Evolutionary conservation across 768 basidiomycete genomes (phyloP).

Genomic region (Boletus rufocinnamomeus): DNA sequence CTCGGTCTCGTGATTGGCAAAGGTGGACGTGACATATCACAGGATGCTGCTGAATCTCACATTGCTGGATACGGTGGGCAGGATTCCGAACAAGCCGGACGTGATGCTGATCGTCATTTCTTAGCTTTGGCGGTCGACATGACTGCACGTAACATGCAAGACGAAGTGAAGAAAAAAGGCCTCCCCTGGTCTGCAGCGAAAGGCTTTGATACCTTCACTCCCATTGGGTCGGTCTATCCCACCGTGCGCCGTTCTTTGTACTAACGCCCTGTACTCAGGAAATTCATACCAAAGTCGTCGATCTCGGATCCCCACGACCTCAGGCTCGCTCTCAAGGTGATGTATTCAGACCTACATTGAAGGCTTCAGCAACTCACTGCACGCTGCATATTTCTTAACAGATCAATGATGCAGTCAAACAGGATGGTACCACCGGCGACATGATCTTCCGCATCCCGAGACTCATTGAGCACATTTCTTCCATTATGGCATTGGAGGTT

Average conservation of each 20-base stretch:
- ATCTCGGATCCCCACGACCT: slow-evolving; percentile 77
- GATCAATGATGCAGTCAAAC: slow-evolving; percentile 84
- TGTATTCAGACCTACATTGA: neutral
- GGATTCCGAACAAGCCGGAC: neutral
- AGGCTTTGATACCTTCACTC: slow-evolving; percentile 96
- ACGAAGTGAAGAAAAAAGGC: slow-evolving; percentile 87
- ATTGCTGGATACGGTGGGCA: slow-evolving; percentile 88
- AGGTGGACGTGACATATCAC: slow-evolving; percentile 77
- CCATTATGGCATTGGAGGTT: slow-evolving; percentile 97
- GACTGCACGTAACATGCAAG: slow-evolving; percentile 95
- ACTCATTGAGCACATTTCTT: slow-evolving; percentile 87
- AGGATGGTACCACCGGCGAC: slow-evolving; percentile 80
- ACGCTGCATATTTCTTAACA: slow-evolving; percentile 32
- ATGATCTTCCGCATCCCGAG: slow-evolving; percentile 93
- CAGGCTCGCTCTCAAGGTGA: slow-evolving; percentile 72
- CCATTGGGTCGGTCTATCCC: slow-evolving; percentile 63
- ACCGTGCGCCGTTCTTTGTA: neutral
- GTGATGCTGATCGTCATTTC: neutral
- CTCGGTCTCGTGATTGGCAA: slow-evolving; percentile 96
- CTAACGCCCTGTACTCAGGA: slow-evolving; percentile 40
- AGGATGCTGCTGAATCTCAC: slow-evolving; percentile 68
- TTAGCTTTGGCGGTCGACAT: slow-evolving; percentile 92
- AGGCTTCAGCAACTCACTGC: neutral
- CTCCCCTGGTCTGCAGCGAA: slow-evolving; percentile 98
- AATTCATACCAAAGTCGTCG: slow-evolving; percentile 76